A percentile compares a stretch with the other conserved stretches of the same genome.
Evolutionary conservation across 2,329 filamentous ascomycete species (phyloP).

Genomic region (Colletotrichum tropicicola): DNA sequence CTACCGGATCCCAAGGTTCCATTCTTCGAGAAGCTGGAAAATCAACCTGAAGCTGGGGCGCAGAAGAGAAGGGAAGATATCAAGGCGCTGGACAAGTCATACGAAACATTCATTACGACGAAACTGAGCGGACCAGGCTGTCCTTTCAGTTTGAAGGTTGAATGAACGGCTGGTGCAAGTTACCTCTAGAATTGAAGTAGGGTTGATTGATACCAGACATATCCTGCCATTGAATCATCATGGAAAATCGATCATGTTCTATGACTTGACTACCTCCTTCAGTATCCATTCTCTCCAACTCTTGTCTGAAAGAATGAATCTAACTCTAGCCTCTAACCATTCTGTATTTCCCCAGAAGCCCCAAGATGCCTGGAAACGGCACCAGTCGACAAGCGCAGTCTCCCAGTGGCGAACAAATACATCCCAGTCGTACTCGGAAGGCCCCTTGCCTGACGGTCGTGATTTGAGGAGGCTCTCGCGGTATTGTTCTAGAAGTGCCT

Average conservation of each 20-base stretch:
- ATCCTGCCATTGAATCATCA: no score
- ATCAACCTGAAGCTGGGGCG: background rate
- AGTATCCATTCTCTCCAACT: constrained; percentile 56
- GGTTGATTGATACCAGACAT: no score
- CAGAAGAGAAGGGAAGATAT: background rate
- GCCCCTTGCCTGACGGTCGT: constrained; percentile 31
- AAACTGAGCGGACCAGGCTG: background rate
- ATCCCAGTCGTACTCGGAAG: constrained; percentile 59
- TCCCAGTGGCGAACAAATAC: constrained; percentile 70
- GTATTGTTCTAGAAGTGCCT: constrained; percentile 60
- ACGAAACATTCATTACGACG: background rate
- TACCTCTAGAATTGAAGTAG: background rate
- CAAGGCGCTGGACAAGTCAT: background rate
- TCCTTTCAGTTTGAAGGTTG: background rate
- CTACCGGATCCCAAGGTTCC: background rate
- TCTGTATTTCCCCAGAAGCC: constrained; percentile 69
- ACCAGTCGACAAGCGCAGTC: constrained; percentile 73
- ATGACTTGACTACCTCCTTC: constrained; percentile 21
- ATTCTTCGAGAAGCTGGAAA: background rate
- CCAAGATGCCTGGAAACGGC: constrained; percentile 68
- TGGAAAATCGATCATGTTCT: background rate
- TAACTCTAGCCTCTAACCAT: constrained; percentile 64
- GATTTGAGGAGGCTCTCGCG: constrained; percentile 43
- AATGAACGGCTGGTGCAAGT: background rate
- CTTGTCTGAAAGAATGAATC: constrained; percentile 55